A percentile compares a stretch with the other conserved stretches of the same genome.
Conservation (phyloP, 2,329 filamentous ascomycete species). For the Ceratocystis harringtonii region DNA sequence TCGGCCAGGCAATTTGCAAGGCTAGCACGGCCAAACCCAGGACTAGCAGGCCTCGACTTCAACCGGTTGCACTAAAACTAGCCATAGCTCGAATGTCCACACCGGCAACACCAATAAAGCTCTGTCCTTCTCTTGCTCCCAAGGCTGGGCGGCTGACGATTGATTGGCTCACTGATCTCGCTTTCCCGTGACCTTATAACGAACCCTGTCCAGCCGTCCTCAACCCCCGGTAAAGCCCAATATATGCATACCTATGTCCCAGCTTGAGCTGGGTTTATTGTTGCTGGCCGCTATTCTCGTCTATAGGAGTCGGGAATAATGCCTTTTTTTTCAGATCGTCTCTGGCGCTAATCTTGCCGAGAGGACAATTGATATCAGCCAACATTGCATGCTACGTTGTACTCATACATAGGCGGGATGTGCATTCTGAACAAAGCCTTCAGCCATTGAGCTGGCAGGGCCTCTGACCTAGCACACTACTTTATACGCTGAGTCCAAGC, state of each 20-base stretch:
- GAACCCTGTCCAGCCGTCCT: background rate
- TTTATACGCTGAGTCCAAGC: too few relatives aligned
- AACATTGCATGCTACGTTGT: background rate
- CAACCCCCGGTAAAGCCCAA: background rate
- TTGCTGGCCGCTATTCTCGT: background rate
- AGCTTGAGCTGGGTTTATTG: background rate
- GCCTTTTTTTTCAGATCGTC: background rate
- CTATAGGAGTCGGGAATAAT: background rate
- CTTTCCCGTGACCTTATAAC: background rate
- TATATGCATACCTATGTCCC: background rate
- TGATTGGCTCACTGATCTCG: background rate
- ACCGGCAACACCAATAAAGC: too few relatives aligned
- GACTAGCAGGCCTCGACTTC: too few relatives aligned
- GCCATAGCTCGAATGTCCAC: too few relatives aligned
- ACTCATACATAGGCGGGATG: background rate
- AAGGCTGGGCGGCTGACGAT: background rate
- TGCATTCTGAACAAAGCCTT: background rate
- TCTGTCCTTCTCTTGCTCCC: too few relatives aligned
- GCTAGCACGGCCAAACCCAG: too few relatives aligned
- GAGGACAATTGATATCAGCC: background rate
- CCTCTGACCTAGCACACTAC: too few relatives aligned
- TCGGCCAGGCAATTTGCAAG: too few relatives aligned
- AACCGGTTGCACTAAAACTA: too few relatives aligned
- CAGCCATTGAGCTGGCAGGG: too few relatives aligned
- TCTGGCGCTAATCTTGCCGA: slow-evolving; percentile 7